phyloP scores from a whole-genome alignment of 805 yeast genomes.

The Wickerhamia fluorescens region DNA sequence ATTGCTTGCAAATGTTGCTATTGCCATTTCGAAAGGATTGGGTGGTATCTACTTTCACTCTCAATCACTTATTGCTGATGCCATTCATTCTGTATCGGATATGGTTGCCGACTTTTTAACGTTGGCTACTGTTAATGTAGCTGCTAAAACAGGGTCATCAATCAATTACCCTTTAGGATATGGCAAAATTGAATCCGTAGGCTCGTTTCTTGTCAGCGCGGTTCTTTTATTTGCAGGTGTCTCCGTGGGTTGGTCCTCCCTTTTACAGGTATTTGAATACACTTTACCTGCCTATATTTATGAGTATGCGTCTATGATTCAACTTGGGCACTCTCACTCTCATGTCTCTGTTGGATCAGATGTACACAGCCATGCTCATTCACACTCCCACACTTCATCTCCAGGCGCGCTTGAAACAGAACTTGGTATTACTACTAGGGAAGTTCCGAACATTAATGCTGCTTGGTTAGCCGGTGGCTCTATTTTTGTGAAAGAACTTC shows the following conservation, averaged over 20 bases:
- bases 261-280: conserved; percentile 61
- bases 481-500: conserved; percentile 80
- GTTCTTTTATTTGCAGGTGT: conserved; percentile 82
- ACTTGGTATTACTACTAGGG: conserved; percentile 2
- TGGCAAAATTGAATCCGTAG: conserved; percentile 90
- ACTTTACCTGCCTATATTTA: conserved; percentile 54
- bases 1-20: conserved; percentile 68
- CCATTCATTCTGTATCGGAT: conserved; percentile 89
- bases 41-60: conserved; percentile 95
- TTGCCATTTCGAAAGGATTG: conserved; percentile 79
- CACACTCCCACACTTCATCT: conserved; percentile 21
- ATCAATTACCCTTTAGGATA: conserved; percentile 76
- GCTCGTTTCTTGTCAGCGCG: conserved; percentile 81
- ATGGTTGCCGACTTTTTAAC: conserved; percentile 86
- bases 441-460: conserved; percentile 66
- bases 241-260: conserved; percentile 83
- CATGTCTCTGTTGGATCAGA: conserved; percentile 29
- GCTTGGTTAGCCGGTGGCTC: conserved; percentile 95
- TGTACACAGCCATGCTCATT: conserved; percentile 8
- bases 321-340: conserved; percentile 46
- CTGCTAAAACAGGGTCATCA: conserved; percentile 50
- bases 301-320: conserved; percentile 45
- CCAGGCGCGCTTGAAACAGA: not conserved
- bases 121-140: conserved; percentile 76
- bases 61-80: conserved; percentile 89